phyloP scores from a whole-genome alignment of 352 stramenopile species.

The Aphanomyces astaci region DNA sequence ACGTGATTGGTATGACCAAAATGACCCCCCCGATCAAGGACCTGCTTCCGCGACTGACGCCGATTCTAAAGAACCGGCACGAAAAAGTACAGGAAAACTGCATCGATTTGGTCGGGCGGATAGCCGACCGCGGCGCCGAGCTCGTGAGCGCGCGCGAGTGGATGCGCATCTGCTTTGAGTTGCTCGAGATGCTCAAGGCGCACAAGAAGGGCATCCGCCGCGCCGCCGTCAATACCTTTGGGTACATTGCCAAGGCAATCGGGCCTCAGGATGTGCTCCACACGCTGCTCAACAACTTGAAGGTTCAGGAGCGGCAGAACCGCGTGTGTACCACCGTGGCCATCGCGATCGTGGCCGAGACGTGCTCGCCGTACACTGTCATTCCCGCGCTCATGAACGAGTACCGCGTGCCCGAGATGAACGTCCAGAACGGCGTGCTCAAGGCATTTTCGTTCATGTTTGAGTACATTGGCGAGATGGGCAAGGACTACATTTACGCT shows the following conservation, averaged over 20 bases:
- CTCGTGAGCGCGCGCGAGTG: constrained; percentile 98
- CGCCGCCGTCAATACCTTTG: constrained; percentile 98
- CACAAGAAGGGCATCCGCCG: constrained; percentile 98
- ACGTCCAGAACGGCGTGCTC: constrained; percentile 99
- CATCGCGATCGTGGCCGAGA: constrained; percentile 99
- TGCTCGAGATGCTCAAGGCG: constrained; percentile 98
- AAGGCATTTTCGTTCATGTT: constrained; percentile 99
- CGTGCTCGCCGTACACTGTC: constrained; percentile 98
- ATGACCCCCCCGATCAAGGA: constrained; percentile 99
- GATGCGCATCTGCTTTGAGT: constrained; percentile 99
- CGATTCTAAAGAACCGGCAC: constrained; percentile 98
- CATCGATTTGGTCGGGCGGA: constrained; percentile 97
- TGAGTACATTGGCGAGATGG: constrained; percentile 99
- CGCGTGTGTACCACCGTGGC: constrained; percentile 99
- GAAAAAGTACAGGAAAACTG: constrained; percentile 99
- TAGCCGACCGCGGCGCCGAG: constrained; percentile 96
- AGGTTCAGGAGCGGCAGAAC: constrained; percentile 98
- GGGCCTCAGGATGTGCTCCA: constrained; percentile 98
- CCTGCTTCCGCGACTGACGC: constrained; percentile 96
- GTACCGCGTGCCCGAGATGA: constrained; percentile 98
- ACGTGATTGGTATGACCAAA: constrained; percentile 99
- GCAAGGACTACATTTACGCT: constrained; percentile 99
- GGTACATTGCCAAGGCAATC: constrained; percentile 99
- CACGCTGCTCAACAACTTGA: constrained; percentile 98
- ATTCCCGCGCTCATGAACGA: constrained; percentile 99